A percentile compares a stretch with the other conserved stretches of the same genome.
These are phyloP conservation scores for Clathrus columnatus DNA, from an alignment of 768 basidiomycete genomes.

Conservation along the genomic window DNA sequence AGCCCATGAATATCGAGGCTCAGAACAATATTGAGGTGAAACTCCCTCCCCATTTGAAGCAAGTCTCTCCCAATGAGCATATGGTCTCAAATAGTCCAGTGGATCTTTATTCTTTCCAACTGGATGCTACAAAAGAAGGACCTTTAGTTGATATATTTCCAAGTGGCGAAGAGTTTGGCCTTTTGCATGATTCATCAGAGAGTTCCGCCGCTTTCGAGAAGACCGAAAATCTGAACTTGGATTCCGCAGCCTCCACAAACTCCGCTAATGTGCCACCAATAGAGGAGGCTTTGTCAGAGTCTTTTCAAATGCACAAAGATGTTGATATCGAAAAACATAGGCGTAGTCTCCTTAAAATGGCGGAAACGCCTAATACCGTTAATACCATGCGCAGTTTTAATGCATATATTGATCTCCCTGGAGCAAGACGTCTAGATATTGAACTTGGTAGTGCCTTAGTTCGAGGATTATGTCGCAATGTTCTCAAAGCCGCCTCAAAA, in stretches of 20 bases:
- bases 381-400: background rate
- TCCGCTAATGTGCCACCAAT: background rate
- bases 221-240: background rate
- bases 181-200: background rate
- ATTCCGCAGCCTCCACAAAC: background rate
- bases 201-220: background rate
- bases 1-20: background rate
- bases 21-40: background rate
- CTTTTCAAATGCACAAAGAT: background rate
- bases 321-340: background rate
- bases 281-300: background rate
- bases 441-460: conserved; percentile 49
- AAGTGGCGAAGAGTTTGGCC: background rate
- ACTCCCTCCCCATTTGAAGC: background rate
- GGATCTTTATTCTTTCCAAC: no score
- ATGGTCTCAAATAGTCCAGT: no score
- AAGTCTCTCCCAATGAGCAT: background rate
- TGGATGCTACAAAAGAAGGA: no score
- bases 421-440: conserved; percentile 31
- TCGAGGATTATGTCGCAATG: conserved; percentile 35
- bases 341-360: background rate
- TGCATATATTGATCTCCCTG: background rate
- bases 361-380: background rate
- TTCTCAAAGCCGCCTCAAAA: conserved; percentile 29
- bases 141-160: background rate